These are phyloP conservation scores for Aspergillus niger DNA, from an alignment of 2,329 filamentous ascomycete species.

Conservation along the genomic window DNA sequence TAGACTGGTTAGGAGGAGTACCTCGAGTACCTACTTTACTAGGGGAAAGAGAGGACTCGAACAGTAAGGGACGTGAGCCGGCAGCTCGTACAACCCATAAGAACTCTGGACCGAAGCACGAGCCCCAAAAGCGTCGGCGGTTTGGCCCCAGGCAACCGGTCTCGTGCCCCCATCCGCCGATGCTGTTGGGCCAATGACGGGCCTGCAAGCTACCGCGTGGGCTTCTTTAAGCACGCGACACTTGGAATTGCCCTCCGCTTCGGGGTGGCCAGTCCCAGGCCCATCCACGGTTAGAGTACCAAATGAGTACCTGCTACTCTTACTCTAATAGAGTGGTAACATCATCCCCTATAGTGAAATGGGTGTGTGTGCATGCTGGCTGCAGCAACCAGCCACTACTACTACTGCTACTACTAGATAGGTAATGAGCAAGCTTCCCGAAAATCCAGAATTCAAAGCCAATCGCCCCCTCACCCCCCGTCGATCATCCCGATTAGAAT, in stretches of 20 bases:
- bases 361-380: neutral
- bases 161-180: conserved; percentile 27
- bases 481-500: conserved; percentile 15
- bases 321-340: neutral
- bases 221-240: conserved; percentile 40
- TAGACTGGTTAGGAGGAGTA: neutral
- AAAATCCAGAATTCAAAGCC: conserved; percentile 13
- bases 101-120: conserved; percentile 21
- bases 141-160: conserved; percentile 24
- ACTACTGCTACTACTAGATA: too few relatives aligned
- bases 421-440: conserved; percentile 9
- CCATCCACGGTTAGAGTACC: neutral
- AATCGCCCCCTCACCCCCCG: conserved; percentile 4
- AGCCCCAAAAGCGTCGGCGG: conserved; percentile 27
- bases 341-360: neutral
- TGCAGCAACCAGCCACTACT: neutral
- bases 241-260: conserved; percentile 15
- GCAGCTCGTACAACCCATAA: conserved; percentile 15
- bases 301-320: too few relatives aligned
- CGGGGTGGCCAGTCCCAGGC: neutral
- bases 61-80: conserved; percentile 15
- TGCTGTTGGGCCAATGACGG: conserved; percentile 30
- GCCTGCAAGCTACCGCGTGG: conserved; percentile 30
- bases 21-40: too few relatives aligned
- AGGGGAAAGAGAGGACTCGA: neutral